Evolutionary conservation across 2,329 filamentous ascomycete genomes (phyloP), one percentile per base, ranked within the genome.

Genomic region (Daldinia eschscholtzii): DNA sequence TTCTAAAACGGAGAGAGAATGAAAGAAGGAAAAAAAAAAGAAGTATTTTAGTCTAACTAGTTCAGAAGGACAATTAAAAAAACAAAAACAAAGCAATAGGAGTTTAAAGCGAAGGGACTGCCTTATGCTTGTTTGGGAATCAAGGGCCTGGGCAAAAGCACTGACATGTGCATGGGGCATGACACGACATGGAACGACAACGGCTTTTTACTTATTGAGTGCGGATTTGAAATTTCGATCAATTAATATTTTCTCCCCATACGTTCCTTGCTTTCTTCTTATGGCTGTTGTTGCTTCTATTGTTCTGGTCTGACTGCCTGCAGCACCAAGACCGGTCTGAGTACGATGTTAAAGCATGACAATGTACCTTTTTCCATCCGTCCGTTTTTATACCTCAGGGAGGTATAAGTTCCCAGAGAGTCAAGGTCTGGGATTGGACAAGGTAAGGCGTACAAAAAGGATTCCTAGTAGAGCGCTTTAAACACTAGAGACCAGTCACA

Each of bases 171-270:
- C 67, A 71, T 67, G 70, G 64, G 63, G 60, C 37, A 70, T 71
- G 66, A 69, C 66, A 71, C 61, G 61, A 70, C 46, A 72, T 72
- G 70, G 70, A 64, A 72, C 67, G 67, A 70, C 61, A 55, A 64
- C 59, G 57, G 61, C 48, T 46, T 30, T 30, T 59, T 50, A n/a
- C 37, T 67, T 59, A 35, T 42, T 50, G 55, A 57, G 39, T 58
- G 30, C 60, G 56, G 55, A 60, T 62, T 61, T 10, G 7, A 62
- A 65, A 52, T 57, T 33, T 61, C 20, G 46, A 56, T 70, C 61
- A 70, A 67, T 72, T 63, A 65, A 70, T 62, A 60, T 53, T 44
- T 44, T 61, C 50, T 20, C 23, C 55, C 48, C 20, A 4, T 46
- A 41, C 23, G 33, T 69, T 57, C 64, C 52, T 53, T 61, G 39